phyloP scores from a whole-genome alignment of 1,139 yeast genomes.

The Groenewaldozyma auringiensis region DNA sequence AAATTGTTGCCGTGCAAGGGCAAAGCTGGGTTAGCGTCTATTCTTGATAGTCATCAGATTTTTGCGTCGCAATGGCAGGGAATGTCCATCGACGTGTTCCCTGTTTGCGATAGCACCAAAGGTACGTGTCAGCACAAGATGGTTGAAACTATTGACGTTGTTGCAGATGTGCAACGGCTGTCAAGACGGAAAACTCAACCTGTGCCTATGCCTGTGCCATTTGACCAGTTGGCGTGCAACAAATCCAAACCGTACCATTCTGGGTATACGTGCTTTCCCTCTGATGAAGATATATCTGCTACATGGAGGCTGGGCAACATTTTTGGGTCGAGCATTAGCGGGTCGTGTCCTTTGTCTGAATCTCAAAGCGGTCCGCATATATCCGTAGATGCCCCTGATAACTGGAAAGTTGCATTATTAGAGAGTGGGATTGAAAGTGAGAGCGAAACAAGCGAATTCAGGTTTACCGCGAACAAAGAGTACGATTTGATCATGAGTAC shows the following conservation, averaged over 20 bases:
- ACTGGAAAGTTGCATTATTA: conserved; percentile 19
- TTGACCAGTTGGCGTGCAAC: conserved; percentile 67
- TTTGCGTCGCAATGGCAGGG: conserved; percentile 94
- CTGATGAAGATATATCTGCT: conserved; percentile 44
- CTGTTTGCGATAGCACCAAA: conserved; percentile 37
- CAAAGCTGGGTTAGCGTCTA: conserved; percentile 76
- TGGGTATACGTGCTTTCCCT: conserved; percentile 71
- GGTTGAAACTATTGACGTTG: conserved; percentile 66
- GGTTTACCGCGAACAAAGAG: conserved; percentile 20
- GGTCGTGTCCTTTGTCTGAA: conserved; percentile 47
- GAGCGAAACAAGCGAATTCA: conserved; percentile 2
- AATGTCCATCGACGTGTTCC: conserved; percentile 77
- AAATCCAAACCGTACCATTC: conserved; percentile 45
- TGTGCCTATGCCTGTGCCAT: conserved; percentile 73
- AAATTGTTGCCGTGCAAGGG: conserved; percentile 90
- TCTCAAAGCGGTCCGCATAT: conserved; percentile 19
- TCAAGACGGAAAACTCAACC: conserved; percentile 57
- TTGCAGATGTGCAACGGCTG: conserved; percentile 63
- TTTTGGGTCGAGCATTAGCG: conserved; percentile 61
- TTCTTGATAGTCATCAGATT: conserved; percentile 91
- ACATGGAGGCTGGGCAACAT: conserved; percentile 53
- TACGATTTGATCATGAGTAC: conserved; percentile 35
- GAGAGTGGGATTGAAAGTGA: conserved; percentile 6
- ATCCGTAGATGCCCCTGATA: conserved; percentile 25
- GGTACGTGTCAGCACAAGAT: conserved; percentile 45